These are phyloP conservation scores for Lotus japonicus DNA, from an alignment of 306 rosid species.

Conservation along the genomic window DNA sequence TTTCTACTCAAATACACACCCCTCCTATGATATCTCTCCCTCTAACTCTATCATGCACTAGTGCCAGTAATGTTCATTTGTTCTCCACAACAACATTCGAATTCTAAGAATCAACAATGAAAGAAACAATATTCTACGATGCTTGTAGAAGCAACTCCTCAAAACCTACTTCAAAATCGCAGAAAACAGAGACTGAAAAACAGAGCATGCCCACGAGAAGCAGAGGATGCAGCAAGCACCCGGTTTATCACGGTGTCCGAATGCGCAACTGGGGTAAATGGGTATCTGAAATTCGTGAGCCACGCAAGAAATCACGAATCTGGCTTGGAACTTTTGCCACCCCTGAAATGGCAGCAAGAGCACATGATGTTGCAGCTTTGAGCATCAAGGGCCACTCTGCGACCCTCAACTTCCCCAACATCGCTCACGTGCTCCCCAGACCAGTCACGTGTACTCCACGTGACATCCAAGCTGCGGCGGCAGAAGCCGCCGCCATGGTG, in stretches of 20 bases:
- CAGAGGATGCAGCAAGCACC: constrained; percentile 33
- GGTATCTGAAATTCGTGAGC: constrained; percentile 91
- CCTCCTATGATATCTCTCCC: neutral
- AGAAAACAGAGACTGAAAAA: constrained; percentile 11
- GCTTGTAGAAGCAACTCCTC: constrained; percentile 10
- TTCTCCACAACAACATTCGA: neutral
- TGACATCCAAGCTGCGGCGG: constrained; percentile 38
- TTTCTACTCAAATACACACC: neutral
- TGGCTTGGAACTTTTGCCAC: constrained; percentile 80
- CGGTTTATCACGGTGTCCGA: constrained; percentile 68
- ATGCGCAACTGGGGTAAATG: constrained; percentile 88
- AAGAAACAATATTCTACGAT: constrained; percentile 13
- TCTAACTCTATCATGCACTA: neutral
- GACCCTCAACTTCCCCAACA: constrained; percentile 60
- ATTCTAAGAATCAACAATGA: constrained; percentile 20
- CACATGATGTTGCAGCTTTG: constrained; percentile 82
- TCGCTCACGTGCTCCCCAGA: constrained; percentile 46
- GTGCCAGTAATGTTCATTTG: neutral
- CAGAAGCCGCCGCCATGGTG: constrained; percentile 43
- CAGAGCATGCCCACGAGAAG: constrained; percentile 23
- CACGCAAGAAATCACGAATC: constrained; percentile 79
- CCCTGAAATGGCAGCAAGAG: constrained; percentile 85
- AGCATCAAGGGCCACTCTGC: constrained; percentile 65
- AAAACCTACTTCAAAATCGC: neutral
- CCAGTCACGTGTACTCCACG: constrained; percentile 45